Evolutionary conservation across 1,284 basidiomycete genomes (phyloP).

Genomic region (Porogramme epimiltina): DNA sequence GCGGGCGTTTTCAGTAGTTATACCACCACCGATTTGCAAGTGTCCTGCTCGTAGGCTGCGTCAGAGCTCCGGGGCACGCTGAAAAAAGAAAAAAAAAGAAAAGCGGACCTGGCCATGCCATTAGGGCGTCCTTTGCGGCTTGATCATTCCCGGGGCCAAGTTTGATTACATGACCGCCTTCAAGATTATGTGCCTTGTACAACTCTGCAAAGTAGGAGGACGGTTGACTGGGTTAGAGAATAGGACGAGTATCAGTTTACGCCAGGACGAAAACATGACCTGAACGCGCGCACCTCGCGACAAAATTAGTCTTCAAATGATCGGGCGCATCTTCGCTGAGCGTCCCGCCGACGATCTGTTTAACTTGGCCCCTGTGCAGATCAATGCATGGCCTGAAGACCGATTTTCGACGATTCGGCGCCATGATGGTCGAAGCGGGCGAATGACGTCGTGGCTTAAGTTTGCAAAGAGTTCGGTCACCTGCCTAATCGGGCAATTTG

Average conservation of each 20-base stretch:
- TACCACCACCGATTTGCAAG: conserved; percentile 94
- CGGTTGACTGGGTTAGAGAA: conserved; percentile 62
- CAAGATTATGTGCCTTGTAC: conserved; percentile 71
- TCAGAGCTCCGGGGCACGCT: too few species aligned
- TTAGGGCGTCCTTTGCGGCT: conserved; percentile 82
- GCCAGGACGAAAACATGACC: too few species aligned
- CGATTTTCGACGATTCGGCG: conserved; percentile 16
- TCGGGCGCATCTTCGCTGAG: conserved; percentile 69
- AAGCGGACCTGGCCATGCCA: conserved; percentile 78
- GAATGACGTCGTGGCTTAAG: not conserved
- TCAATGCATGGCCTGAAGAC: conserved; percentile 95
- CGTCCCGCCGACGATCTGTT: conserved; percentile 98
- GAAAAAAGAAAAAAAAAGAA: too few species aligned
- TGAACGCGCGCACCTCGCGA: conserved; percentile 71
- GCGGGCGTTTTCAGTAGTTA: conserved; percentile 78
- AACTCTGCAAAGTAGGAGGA: conserved; percentile 82
- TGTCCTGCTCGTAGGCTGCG: conserved; percentile 44
- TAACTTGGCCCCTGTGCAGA: conserved; percentile 92
- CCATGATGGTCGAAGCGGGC: not conserved
- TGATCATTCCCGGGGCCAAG: conserved; percentile 89
- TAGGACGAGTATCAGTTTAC: too few species aligned
- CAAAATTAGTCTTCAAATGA: conserved; percentile 88
- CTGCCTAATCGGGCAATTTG: too few species aligned
- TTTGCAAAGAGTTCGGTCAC: not conserved
- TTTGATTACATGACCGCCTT: conserved; percentile 96